Evolutionary conservation across 306 rosid species (phyloP), one percentile per base, ranked within the genome.

Genomic region (Lablab purpureus): DNA sequence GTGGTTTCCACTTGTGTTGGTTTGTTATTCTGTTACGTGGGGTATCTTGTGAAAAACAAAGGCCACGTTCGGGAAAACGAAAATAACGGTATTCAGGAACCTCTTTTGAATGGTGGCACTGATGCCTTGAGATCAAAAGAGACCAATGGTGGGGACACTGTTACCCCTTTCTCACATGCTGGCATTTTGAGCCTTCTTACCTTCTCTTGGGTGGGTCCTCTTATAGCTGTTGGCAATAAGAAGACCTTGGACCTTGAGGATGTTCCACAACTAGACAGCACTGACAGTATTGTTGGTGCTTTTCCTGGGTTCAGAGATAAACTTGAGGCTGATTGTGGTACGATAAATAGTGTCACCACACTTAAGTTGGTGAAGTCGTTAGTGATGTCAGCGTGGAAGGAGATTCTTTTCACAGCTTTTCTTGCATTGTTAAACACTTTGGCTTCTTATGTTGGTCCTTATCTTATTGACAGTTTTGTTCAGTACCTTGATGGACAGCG

Each of bases 371-470:
- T 43, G 50, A 85, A 83, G 83, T 40, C 62, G 12, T 56, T 88
- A 6, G 0, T 85, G 3, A 10, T 70, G 65, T 77, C 84, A 17
- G 86, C 74, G 1, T 78, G 87, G 91, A 85, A 81, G 65, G 89
- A 85, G 66, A 74, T 88, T 81, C 71, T 85, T 36, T 63, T 76
- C 43, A 83, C 87, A 1, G 89, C 49, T 21, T 10, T 82, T 70
- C 68, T 80, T 56, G 83, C 49, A 30, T 7, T 80, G 2, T 1
- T 71, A 7, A 41, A 74, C 45, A 69, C 87, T 2, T 18, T 85
- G 74, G 89, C 91, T 74, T 80, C 87, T 76, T 88, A 88, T 67
- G 89, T 88, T 71, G 89, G 91, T 55, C 91, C 89, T 17, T 85
- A 83, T 81, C 87, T 85, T 54, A 85, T 85, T 67, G 87, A 88